A percentile compares a stretch with the other conserved stretches of the same genome.
Evolutionary conservation across 306 rosid genomes (phyloP).

Genomic region (Hippophae gyantsensis): DNA sequence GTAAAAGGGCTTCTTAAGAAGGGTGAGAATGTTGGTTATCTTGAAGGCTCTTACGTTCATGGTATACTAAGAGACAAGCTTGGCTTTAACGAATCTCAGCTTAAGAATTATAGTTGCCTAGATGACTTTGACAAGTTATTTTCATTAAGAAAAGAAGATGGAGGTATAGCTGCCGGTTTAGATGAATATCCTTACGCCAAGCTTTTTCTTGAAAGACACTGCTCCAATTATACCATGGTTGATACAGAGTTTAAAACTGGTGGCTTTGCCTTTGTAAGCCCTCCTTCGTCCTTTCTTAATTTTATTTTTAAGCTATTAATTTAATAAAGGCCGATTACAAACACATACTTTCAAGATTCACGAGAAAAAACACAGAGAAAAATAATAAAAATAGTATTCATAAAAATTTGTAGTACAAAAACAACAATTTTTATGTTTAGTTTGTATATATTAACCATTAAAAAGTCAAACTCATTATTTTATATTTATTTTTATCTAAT

Average conservation of each 20-base stretch:
- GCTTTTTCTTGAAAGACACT: too few species aligned
- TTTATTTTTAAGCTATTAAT: too few species aligned
- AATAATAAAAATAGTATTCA: too few species aligned
- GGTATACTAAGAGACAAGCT: constrained; percentile 19
- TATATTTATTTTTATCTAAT: background rate
- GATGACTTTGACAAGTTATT: constrained; percentile 22
- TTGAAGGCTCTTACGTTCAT: constrained; percentile 31
- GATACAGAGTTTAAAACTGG: constrained; percentile 20
- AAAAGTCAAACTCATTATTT: background rate
- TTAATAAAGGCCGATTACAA: too few species aligned
- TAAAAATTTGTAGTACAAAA: too few species aligned
- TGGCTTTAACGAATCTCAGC: constrained; percentile 31
- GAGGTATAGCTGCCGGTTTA: constrained; percentile 35
- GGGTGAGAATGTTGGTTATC: constrained; percentile 41
- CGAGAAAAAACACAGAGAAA: too few species aligned
- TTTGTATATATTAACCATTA: too few species aligned
- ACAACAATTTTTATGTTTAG: too few species aligned
- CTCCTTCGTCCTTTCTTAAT: too few species aligned
- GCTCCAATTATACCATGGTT: constrained; percentile 30
- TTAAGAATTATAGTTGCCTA: constrained; percentile 13
- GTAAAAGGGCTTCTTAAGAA: constrained; percentile 27
- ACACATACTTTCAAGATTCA: too few species aligned
- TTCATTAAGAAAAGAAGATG: constrained; percentile 18
- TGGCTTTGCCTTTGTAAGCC: constrained; percentile 43
- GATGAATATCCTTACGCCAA: constrained; percentile 28